Base-by-base conservation (phyloP, 805 yeast genomes). In the Metschnikowia lachancei region DNA sequence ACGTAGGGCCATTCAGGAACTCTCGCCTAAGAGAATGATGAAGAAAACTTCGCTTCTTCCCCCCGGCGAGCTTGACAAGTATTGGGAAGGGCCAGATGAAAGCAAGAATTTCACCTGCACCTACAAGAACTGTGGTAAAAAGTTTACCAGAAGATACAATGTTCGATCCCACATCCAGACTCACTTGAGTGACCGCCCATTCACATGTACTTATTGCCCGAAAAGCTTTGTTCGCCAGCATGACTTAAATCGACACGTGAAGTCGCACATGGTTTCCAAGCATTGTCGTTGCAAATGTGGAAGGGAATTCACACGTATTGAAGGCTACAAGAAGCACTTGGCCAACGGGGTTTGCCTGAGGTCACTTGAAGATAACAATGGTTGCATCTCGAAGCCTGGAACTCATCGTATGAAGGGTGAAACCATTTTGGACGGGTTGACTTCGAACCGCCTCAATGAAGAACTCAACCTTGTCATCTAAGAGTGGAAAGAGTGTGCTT, bases 121-220 rank as follows among this genome's bases (percentile, higher is more conserved):
- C 49, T 92, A 74, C 64, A 78, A 85, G 13, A 75, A 75, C 45
- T 94, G 99, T 67, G 85, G 87, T 9, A 90, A 94, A 66, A 70
- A 77, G 45, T 92, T 94, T 66, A 82, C 90, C 7, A 76, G 99
- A 60, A 75, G 96, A 39, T 95, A 95, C 66, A 94, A 94, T 59
- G 88, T 89, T 11, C 74, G 98, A 51, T 88, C 97, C 0, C 99
- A 94, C 64, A 91, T 94, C 46, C 99, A 94, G 63, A 94, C 99
- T 0, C 99, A 94, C 72, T 68, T 94, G 41, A 83, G 92, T 62
- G 99, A 95, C 64, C 74, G 97, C 52, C 99, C 99, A 1, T 92
- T 88, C 66, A 70, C 76, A 0, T 94, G 99, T 68, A 71, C 72
- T 3, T 74, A 74, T 36, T 94, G 99, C 65, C 77, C 80, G 3